Evolutionary conservation across 1,284 basidiomycete species (phyloP).

Genomic region (Blastosporella zonata): DNA sequence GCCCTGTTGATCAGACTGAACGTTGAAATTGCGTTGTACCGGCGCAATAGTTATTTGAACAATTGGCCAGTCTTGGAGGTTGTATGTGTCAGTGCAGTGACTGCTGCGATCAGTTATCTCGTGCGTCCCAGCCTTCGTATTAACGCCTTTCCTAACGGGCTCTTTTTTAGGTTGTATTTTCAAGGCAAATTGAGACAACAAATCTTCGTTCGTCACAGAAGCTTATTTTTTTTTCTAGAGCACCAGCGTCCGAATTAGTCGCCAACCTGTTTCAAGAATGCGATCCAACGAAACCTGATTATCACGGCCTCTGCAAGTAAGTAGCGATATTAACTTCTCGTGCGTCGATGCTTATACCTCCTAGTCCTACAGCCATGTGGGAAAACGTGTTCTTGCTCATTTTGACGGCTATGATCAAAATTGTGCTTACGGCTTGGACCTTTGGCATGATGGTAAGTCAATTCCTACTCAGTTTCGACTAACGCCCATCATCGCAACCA

Average conservation of each 20-base stretch:
- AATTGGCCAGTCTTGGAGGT: constrained; percentile 69
- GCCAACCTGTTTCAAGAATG: constrained; percentile 74
- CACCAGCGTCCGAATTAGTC: constrained; percentile 68
- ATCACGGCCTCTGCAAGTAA: constrained; percentile 74
- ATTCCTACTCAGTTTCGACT: neutral
- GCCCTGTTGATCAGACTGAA: constrained; percentile 65
- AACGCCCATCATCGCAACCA: constrained; percentile 23
- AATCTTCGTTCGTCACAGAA: neutral
- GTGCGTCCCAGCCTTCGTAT: constrained; percentile 32
- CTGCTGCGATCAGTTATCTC: constrained; percentile 66
- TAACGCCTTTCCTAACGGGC: neutral
- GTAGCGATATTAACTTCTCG: constrained; percentile 20
- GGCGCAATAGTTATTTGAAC: constrained; percentile 52
- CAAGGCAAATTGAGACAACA: constrained; percentile 37
- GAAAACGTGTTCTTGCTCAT: constrained; percentile 66
- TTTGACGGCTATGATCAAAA: constrained; percentile 58
- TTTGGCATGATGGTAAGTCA: constrained; percentile 68
- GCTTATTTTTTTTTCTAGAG: constrained; percentile 35
- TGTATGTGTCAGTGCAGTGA: constrained; percentile 57
- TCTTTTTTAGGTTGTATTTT: constrained; percentile 44
- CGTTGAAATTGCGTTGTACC: constrained; percentile 57
- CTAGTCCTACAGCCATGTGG: constrained; percentile 58
- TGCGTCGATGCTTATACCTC: constrained; percentile 2
- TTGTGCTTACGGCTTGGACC: constrained; percentile 67
- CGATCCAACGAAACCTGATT: constrained; percentile 60